Evolutionary conservation across 1,284 basidiomycete genomes (phyloP).

Genomic region (Sporisorium reilianum): DNA sequence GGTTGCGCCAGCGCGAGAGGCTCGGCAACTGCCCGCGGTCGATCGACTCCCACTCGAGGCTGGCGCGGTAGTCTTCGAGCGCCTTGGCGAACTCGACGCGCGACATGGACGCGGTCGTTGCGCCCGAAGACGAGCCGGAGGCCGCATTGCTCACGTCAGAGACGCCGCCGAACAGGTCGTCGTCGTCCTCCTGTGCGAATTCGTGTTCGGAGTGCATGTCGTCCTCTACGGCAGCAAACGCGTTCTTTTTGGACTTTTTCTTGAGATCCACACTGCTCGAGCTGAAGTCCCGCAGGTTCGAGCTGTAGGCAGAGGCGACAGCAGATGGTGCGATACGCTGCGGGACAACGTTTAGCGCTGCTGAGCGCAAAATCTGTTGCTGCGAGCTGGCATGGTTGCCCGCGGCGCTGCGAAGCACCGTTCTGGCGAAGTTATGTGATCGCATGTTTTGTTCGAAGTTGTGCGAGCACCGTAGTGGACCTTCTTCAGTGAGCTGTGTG

Average conservation of each 20-base stretch:
- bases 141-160: conserved; percentile 8
- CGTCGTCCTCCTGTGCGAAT: conserved; percentile 24
- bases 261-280: conserved; percentile 17
- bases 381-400: conserved; percentile 7
- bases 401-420: conserved; percentile 23
- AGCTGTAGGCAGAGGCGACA: neutral
- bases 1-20: conserved; percentile 14
- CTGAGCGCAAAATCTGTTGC: neutral
- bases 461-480: neutral
- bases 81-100: conserved; percentile 22
- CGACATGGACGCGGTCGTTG: conserved; percentile 11
- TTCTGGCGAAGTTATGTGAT: conserved; percentile 33
- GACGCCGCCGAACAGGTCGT: conserved; percentile 35
- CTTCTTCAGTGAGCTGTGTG: neutral
- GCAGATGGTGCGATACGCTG: neutral
- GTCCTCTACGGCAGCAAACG: conserved; percentile 26
- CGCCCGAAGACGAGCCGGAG: conserved; percentile 6
- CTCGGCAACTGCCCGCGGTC: conserved; percentile 25
- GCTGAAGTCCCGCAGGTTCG: conserved; percentile 16
- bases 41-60: conserved; percentile 23
- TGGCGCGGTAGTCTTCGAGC: conserved; percentile 10
- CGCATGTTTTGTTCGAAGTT: conserved; percentile 20
- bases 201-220: conserved; percentile 8
- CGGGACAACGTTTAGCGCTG: neutral
- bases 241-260: conserved; percentile 42